These are phyloP conservation scores for Sugiyamaella chiloensis DNA, from an alignment of 805 yeast species.

Conservation along the genomic window DNA sequence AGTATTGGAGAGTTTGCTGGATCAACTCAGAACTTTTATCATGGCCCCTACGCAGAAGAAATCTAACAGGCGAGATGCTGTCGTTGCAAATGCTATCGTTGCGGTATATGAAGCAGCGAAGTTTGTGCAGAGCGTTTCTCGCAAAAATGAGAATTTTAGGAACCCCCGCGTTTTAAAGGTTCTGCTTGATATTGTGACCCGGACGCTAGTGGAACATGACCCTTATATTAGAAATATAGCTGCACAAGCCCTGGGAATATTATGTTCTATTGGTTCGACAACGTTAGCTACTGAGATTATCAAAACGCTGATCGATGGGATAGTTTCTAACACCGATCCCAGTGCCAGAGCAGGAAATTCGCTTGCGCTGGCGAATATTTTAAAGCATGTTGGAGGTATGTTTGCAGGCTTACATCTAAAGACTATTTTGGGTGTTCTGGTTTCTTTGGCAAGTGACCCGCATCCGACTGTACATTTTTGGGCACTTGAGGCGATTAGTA, in stretches of 20 bases:
- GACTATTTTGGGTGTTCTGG: slow-evolving; percentile 52
- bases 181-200: slow-evolving; percentile 50
- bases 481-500: slow-evolving; percentile 57
- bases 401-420: slow-evolving; percentile 40
- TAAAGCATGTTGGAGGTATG: slow-evolving; percentile 38
- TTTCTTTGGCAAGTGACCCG: slow-evolving; percentile 68
- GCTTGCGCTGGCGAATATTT: slow-evolving; percentile 47
- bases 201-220: slow-evolving; percentile 41
- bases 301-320: slow-evolving; percentile 56
- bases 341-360: slow-evolving; percentile 57
- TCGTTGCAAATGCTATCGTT: slow-evolving; percentile 57
- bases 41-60: slow-evolving; percentile 19
- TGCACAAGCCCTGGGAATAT: slow-evolving; percentile 57
- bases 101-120: slow-evolving; percentile 55
- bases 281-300: slow-evolving; percentile 40
- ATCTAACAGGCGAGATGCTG: slow-evolving; percentile 43
- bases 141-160: slow-evolving; percentile 29
- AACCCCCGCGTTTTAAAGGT: slow-evolving; percentile 41
- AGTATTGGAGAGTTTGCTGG: slow-evolving; percentile 85
- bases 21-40: slow-evolving; percentile 61
- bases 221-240: slow-evolving; percentile 44
- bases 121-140: slow-evolving; percentile 15
- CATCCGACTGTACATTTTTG: slow-evolving; percentile 81
- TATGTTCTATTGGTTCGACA: slow-evolving; percentile 34
- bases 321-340: slow-evolving; percentile 66